Evolutionary conservation across 768 basidiomycete species (phyloP).

Genomic region (Tricholoma furcatifolium): DNA sequence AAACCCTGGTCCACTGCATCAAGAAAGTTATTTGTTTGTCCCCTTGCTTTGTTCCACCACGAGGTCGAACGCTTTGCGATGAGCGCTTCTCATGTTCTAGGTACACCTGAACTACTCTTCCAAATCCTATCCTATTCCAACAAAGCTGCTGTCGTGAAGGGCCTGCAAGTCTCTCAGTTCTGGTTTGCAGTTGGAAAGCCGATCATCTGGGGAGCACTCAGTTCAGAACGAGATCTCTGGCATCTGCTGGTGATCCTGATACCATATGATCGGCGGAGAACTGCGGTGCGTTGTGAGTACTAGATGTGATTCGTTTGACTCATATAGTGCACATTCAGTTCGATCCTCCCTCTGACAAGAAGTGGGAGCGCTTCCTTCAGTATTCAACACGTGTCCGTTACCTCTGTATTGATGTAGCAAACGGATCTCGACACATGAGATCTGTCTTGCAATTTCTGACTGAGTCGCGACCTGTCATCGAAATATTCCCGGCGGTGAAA

Average conservation of each 20-base stretch:
- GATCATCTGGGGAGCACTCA: background rate
- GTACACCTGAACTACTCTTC: background rate
- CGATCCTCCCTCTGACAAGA: background rate
- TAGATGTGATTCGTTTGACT: too few relatives aligned
- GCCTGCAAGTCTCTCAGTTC: background rate
- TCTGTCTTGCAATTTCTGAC: background rate
- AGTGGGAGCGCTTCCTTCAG: background rate
- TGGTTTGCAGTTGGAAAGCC: background rate
- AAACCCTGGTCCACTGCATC: too few relatives aligned
- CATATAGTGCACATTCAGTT: too few relatives aligned
- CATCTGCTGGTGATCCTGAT: background rate
- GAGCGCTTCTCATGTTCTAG: constrained; percentile 1
- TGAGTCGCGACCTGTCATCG: background rate
- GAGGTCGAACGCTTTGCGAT: too few relatives aligned
- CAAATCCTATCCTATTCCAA: background rate
- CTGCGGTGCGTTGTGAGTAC: background rate
- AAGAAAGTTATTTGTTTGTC: too few relatives aligned
- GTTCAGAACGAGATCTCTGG: background rate
- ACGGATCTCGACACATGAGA: too few relatives aligned
- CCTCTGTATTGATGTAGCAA: background rate
- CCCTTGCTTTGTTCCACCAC: too few relatives aligned
- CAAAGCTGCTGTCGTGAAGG: background rate
- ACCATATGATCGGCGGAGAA: too few relatives aligned
- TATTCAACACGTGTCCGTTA: background rate
- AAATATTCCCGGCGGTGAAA: background rate